phyloP scores from a whole-genome alignment of 768 basidiomycete genomes.

The Kwoniella dendrophila region DNA sequence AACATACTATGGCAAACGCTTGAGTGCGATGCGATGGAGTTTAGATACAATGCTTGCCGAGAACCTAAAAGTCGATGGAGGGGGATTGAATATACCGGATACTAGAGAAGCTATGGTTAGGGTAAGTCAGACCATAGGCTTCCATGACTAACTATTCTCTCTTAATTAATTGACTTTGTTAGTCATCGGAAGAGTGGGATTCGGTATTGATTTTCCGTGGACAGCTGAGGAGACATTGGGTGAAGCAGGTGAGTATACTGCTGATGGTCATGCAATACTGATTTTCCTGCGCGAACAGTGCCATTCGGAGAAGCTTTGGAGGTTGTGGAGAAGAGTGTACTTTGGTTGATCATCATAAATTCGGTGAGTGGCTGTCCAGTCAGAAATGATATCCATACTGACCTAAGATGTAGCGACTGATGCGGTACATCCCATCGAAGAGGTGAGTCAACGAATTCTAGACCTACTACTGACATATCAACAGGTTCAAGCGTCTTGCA shows the following conservation, averaged over 20 bases:
- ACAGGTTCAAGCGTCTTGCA: no score
- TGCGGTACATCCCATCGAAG: conserved; percentile 1
- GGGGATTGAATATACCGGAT: conserved; percentile 22
- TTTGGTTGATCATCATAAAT: conserved; percentile 24
- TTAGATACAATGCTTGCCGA: conserved; percentile 18
- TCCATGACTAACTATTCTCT: not conserved
- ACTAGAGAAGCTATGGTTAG: conserved; percentile 17
- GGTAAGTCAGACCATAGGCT: conserved; percentile 9
- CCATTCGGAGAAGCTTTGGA: conserved; percentile 33
- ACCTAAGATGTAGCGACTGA: conserved; percentile 14
- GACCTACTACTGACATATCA: no score
- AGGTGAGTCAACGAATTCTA: conserved; percentile 10
- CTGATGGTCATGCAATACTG: not conserved
- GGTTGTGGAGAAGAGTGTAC: conserved; percentile 25
- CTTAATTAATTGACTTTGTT: conserved; percentile 25
- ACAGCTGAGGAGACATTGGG: conserved; percentile 19
- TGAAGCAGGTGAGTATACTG: conserved; percentile 14
- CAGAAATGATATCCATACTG: not conserved
- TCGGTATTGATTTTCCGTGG: conserved; percentile 29
- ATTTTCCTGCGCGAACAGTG: conserved; percentile 14
- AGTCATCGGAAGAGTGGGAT: conserved; percentile 30
- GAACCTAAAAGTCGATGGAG: conserved; percentile 18
- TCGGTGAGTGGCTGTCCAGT: not conserved
- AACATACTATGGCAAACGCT: conserved; percentile 25
- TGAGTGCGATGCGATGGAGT: conserved; percentile 23